phyloP scores from a whole-genome alignment of 768 basidiomycete species.

The Suillus variegatus region DNA sequence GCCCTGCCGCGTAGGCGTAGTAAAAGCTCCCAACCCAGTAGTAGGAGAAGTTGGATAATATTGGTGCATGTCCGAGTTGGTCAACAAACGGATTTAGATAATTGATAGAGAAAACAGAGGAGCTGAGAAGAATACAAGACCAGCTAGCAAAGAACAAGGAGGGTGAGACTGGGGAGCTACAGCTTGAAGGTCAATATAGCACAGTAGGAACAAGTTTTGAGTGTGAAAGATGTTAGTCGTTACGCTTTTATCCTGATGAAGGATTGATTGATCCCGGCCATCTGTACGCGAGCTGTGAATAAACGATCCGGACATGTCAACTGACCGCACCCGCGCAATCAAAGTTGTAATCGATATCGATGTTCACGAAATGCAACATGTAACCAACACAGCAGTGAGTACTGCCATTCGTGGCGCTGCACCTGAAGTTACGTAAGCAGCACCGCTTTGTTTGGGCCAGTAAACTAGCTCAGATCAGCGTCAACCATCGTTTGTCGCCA shows the following conservation, averaged over 20 bases:
- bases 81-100: not conserved
- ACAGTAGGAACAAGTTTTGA: not conserved
- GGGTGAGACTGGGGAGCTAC: not conserved
- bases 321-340: not conserved
- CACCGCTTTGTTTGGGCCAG: not conserved
- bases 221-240: not conserved
- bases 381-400: not conserved
- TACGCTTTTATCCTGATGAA: slow-evolving; percentile 2
- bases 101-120: not conserved
- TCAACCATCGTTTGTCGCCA: slow-evolving; percentile 1
- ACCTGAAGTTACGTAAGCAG: not conserved
- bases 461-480: not conserved
- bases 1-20: slow-evolving; percentile 4
- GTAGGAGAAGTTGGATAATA: slow-evolving; percentile 14
- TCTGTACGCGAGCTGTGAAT: not conserved
- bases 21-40: slow-evolving; percentile 3
- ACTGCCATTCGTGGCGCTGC: slow-evolving; percentile 2
- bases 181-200: not conserved
- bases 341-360: not conserved
- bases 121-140: not conserved
- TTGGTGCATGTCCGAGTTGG: slow-evolving; percentile 6
- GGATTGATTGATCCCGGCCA: slow-evolving; percentile 1
- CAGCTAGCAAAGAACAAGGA: not conserved
- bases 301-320: not conserved
- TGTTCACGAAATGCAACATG: not conserved